Percentiles rank a stretch among this genome's conserved stretches.
Evolutionary conservation across 306 rosid species (phyloP).

Genomic region (Echinosophora koreensis): DNA sequence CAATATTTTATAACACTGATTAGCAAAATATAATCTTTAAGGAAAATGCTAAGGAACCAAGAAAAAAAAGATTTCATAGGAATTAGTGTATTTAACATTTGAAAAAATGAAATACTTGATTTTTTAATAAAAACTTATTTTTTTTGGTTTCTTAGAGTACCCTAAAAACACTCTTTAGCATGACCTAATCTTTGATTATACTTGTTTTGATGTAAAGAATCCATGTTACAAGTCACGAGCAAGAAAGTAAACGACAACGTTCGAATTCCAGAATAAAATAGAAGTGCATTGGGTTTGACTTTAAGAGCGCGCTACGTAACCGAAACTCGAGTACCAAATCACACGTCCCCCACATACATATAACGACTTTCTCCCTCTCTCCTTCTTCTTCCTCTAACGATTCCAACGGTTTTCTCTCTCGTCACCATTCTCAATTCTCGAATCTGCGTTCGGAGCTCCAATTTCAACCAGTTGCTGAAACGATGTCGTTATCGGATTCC

Average conservation of each 20-base stretch:
- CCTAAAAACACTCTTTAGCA: too few relatives aligned
- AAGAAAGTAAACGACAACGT: background rate
- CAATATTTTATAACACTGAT: too few relatives aligned
- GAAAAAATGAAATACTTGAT: too few relatives aligned
- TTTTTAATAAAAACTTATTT: too few relatives aligned
- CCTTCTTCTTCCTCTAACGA: constrained; percentile 37
- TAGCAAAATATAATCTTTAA: too few relatives aligned
- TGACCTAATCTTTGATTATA: too few relatives aligned
- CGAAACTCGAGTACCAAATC: constrained; percentile 54
- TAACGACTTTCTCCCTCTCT: constrained; percentile 57
- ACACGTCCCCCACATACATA: constrained; percentile 50
- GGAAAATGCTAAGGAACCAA: too few relatives aligned
- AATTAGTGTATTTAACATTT: too few relatives aligned
- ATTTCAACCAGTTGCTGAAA: constrained; percentile 44
- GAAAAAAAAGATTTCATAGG: too few relatives aligned
- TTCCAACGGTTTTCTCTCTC: constrained; percentile 34
- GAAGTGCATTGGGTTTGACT: constrained; percentile 23
- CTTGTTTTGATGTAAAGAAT: too few relatives aligned
- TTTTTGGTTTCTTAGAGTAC: too few relatives aligned
- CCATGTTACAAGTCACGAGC: background rate
- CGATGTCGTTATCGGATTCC: constrained; percentile 89
- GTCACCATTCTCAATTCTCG: constrained; percentile 39
- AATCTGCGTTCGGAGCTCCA: constrained; percentile 22
- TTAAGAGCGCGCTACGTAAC: constrained; percentile 48
- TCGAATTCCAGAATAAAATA: background rate